Evolutionary conservation across 805 yeast genomes (phyloP), one percentile per base, ranked within the genome.

Genomic region (Candida ascalaphidarum): DNA sequence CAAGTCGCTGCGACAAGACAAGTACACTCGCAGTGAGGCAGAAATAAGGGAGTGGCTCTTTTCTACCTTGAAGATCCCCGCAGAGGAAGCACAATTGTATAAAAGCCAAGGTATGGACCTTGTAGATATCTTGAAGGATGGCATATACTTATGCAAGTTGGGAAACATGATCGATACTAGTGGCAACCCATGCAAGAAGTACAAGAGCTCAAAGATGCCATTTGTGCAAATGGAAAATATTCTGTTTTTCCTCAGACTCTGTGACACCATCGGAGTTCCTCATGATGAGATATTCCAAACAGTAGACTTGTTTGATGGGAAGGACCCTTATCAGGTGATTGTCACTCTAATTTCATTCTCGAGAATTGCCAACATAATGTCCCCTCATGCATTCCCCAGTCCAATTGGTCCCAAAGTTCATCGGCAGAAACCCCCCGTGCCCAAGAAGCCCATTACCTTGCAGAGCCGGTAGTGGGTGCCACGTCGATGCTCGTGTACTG

Each of bases 241-340:
- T 19, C 74, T 84, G 27, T 71, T 72, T 37, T 84, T 84, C 44
- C 55, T 84, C 21, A 55, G 63, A 5, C 73, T 77, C 30, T 75
- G 85, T 27, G 71, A 76, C 37, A 29, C 47, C 4, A 60, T 75
- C 29, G 89, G 89, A 2, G 76, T 84, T 3, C 83, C 86, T 5
- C 80, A 81, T 39, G 86, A 81, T 46, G 95, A 84, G 48, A 54
- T 81, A 27, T 84, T 84, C 48, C 86, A 80, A 40, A 84, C 94
- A 0, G 57, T 69, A 5, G 95, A 84, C 48, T 59, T 84, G 32
- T 84, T 60, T 39, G 95, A 84, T 46, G 52, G 57, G 17, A 68
- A 72, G 39, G 94, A 84, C 47, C 85, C 89, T 1, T 80, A 83
- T 27, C 83, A 80, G 39, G 84, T 84, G 1, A 54, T 78, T n/a